Percentiles rank a stretch among this genome's conserved stretches.
Evolutionary conservation across 2,329 filamentous ascomycete genomes (phyloP).

Genomic region (Botrytis fabae): DNA sequence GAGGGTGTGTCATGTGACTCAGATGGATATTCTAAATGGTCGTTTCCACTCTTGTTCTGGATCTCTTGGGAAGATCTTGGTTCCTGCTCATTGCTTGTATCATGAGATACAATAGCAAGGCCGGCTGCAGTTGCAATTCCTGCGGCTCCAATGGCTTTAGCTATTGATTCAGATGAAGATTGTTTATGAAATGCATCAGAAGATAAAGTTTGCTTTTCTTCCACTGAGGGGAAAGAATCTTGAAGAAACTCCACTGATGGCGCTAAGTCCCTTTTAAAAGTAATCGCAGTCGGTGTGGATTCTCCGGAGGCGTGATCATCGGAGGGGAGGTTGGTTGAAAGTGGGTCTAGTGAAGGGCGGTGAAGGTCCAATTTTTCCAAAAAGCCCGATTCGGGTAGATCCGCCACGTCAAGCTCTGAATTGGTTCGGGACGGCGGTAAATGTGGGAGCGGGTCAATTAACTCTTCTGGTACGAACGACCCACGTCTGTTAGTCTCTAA

Average conservation of each 20-base stretch:
- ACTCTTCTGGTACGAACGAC: constrained; percentile 34
- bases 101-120: constrained; percentile 34
- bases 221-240: constrained; percentile 20
- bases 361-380: constrained; percentile 21
- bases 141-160: constrained; percentile 29
- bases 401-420: constrained; percentile 41
- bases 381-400: constrained; percentile 18
- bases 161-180: constrained; percentile 25
- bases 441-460: constrained; percentile 47
- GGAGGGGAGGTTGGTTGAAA: constrained; percentile 40
- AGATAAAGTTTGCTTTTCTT: constrained; percentile 14
- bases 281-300: constrained; percentile 63
- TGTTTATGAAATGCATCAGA: constrained; percentile 16
- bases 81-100: constrained; percentile 42
- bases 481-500: constrained; percentile 55
- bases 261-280: constrained; percentile 39
- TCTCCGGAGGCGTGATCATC: constrained; percentile 63
- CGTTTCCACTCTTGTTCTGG: constrained; percentile 27
- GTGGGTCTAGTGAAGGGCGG: constrained; percentile 28
- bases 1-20: constrained; percentile 24
- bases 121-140: constrained; percentile 29
- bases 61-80: constrained; percentile 43
- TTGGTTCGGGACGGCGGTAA: constrained; percentile 51
- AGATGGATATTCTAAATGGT: constrained; percentile 20
- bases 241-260: constrained; percentile 17